Evolutionary conservation across 2,329 filamentous ascomycete species (phyloP).

Genomic region (Xylaria sp.): DNA sequence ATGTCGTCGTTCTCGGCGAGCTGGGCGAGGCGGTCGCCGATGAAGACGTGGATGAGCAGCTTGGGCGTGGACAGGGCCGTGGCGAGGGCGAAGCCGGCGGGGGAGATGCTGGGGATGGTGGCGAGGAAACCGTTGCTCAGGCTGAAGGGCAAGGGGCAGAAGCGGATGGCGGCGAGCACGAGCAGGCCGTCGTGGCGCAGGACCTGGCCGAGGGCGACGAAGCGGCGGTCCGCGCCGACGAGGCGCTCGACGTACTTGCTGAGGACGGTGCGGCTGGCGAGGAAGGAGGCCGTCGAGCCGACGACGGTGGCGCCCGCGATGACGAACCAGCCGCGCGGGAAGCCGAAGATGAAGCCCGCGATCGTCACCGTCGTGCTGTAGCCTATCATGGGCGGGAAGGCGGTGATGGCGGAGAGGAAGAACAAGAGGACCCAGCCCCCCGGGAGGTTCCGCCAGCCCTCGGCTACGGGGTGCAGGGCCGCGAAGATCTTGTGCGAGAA

Average conservation of each 20-base stretch:
- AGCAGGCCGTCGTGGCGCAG: slow-evolving; percentile 90
- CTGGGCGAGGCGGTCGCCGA: slow-evolving; percentile 83
- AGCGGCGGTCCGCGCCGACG: slow-evolving; percentile 85
- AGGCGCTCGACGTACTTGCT: slow-evolving; percentile 81
- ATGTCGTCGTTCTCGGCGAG: slow-evolving; percentile 89
- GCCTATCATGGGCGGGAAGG: slow-evolving; percentile 88
- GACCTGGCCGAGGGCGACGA: slow-evolving; percentile 87
- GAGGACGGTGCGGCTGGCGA: slow-evolving; percentile 82
- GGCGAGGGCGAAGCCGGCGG: slow-evolving; percentile 79
- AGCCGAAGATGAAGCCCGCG: slow-evolving; percentile 67
- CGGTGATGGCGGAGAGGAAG: slow-evolving; percentile 77
- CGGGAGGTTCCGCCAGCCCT: slow-evolving; percentile 78
- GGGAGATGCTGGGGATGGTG: slow-evolving; percentile 89
- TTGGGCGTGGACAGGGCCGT: slow-evolving; percentile 88
- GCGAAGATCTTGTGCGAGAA: slow-evolving; percentile 85
- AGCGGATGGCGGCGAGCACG: slow-evolving; percentile 88
- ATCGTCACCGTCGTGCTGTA: slow-evolving; percentile 78
- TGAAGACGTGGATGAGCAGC: slow-evolving; percentile 90
- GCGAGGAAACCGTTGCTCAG: slow-evolving; percentile 94
- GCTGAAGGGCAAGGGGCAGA: slow-evolving; percentile 93
- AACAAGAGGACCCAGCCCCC: slow-evolving; percentile 83
- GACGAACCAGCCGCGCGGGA: slow-evolving; percentile 79
- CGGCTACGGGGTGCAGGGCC: slow-evolving; percentile 76
- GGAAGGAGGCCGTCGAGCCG: slow-evolving; percentile 82
- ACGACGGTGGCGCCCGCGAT: slow-evolving; percentile 80